Base-by-base conservation (phyloP, 2,329 filamentous ascomycete genomes). In the Cytospora piceae region DNA sequence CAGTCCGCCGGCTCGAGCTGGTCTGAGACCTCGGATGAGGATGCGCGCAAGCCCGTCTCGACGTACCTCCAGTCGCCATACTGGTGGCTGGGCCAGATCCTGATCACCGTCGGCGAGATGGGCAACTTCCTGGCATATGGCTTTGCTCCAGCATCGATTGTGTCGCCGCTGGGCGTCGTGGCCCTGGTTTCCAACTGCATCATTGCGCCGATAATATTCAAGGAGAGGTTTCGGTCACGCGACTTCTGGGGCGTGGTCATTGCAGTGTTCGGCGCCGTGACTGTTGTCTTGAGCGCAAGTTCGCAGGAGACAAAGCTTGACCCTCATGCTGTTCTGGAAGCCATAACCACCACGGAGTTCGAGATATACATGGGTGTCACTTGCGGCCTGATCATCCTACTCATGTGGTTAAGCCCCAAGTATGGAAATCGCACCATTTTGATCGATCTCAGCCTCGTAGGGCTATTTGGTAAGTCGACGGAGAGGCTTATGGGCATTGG, bases 81-180 rank as follows among this genome's bases (percentile, higher is more conserved):
- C 74, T 99, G 95, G 95, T 99, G 95, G 95, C 80, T 89, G 37
- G 95, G 95, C 24, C 94, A 98, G 70, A 85, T 96, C 20, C 83
- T 99, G 67, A 99, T 99, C 87, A 93, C 90, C 0, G 80, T 97
- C 29, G 95, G 95, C 65, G 95, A 99, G 80, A 90, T 91, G 74
- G 95, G 95, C 60, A 99, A 99, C 76, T 99, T 99, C 74, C 81
- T 99, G 69, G 95, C 95, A 0, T 99, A 99, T 74, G 95, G 95
- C 29, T 99, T 99, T 76, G 95, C 95, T 34, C 95, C 95, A 4
- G 95, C 95, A 9, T 98, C 95, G 17, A 97, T 99, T 72, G 95
- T 99, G 52, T 97, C 94, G 39, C 95, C 95, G 0, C 83, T 99
- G 7, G 95, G 95, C 12, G 95, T 99, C n/a, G 95, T 99, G 15